Conservation (phyloP, 1,139 yeast species). For the Blastobotrys indianensis region DNA sequence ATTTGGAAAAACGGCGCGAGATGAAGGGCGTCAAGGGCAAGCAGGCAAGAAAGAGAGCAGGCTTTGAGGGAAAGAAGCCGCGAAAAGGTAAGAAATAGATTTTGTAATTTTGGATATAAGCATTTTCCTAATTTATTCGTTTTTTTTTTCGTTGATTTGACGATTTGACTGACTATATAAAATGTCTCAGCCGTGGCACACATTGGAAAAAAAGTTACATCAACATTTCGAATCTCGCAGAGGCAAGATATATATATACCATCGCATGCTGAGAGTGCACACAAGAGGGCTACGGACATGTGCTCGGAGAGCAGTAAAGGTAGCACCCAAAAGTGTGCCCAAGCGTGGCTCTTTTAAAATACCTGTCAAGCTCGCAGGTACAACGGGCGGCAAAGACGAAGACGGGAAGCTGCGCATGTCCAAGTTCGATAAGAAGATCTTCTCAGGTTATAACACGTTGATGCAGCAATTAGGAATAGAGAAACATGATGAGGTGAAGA, state of each 20-base stretch:
- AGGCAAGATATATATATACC: too few relatives aligned
- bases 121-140: neutral
- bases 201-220: too few relatives aligned
- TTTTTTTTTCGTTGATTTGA: too few relatives aligned
- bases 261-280: too few relatives aligned
- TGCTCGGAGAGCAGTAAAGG: too few relatives aligned
- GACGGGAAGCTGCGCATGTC: neutral
- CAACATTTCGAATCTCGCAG: too few relatives aligned
- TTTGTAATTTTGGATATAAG: neutral
- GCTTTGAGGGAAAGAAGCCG: conserved; percentile 40
- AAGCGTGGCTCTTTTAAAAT: conserved; percentile 5
- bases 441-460: neutral
- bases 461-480: neutral
- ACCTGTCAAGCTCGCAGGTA: neutral
- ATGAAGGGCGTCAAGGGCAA: conserved; percentile 61
- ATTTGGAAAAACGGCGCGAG: conserved; percentile 72
- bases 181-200: too few relatives aligned
- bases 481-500: neutral
- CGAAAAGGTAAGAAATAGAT: conserved; percentile 12
- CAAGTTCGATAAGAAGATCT: neutral
- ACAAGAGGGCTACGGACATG: too few relatives aligned
- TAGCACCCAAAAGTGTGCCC: neutral
- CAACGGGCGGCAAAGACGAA: neutral
- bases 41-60: conserved; percentile 38
- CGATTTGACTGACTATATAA: neutral